Conservation (phyloP, 257 asterid genomes). For the Przewalskia tangutica region DNA sequence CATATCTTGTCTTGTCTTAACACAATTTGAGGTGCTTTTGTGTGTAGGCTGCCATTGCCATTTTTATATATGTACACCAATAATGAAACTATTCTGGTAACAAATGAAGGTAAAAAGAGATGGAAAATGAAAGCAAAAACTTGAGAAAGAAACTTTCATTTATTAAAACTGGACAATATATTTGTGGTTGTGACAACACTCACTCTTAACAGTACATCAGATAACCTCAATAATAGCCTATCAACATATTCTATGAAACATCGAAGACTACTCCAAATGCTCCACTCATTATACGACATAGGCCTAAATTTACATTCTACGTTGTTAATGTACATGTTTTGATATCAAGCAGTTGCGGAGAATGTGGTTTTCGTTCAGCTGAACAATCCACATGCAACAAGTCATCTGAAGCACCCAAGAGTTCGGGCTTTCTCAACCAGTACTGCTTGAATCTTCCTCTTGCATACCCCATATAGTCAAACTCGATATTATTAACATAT, state of each 20-base stretch:
- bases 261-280: not conserved
- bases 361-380: constrained; percentile 3
- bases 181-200: not conserved
- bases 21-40: not conserved
- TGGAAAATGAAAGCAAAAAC: not conserved
- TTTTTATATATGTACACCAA: not conserved
- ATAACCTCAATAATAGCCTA: not conserved
- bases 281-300: not conserved
- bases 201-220: not conserved
- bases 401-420: constrained; percentile 14
- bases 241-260: constrained; percentile 5
- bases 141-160: not conserved
- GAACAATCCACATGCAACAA: not conserved
- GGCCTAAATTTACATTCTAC: not conserved
- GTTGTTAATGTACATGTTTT: not conserved
- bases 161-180: not conserved
- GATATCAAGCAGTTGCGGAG: not conserved
- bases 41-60: not conserved
- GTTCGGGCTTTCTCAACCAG: constrained; percentile 45
- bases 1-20: not conserved
- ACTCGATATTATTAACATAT: constrained; percentile 64
- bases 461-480: constrained; percentile 76
- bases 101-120: not conserved
- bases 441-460: constrained; percentile 80
- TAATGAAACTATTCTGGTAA: not conserved